Evolutionary conservation across 768 basidiomycete genomes (phyloP).

Genomic region (Pulveroboletus frians): DNA sequence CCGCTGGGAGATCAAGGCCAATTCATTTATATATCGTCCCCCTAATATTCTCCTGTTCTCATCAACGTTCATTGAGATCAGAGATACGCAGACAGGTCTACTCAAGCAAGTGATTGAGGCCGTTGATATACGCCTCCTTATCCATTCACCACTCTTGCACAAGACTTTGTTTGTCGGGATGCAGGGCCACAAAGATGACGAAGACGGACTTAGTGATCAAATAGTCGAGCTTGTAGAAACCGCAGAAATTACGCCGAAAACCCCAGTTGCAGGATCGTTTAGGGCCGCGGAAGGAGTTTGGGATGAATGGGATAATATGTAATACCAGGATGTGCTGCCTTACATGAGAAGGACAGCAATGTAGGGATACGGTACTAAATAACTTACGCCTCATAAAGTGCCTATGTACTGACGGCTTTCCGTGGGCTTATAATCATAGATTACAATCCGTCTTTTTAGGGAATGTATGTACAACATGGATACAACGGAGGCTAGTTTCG

Average conservation of each 20-base stretch:
- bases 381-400: slow-evolving; percentile 14
- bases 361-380: slow-evolving; percentile 3
- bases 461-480: slow-evolving; percentile 11
- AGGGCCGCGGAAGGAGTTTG: slow-evolving; percentile 35
- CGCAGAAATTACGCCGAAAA: slow-evolving; percentile 44
- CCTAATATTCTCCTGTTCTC: slow-evolving; percentile 70
- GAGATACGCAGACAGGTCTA: slow-evolving; percentile 55
- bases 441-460: not conserved
- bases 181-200: slow-evolving; percentile 55
- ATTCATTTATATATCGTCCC: slow-evolving; percentile 55
- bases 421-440: not conserved
- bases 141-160: slow-evolving; percentile 30
- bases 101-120: slow-evolving; percentile 84
- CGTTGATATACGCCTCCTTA: slow-evolving; percentile 59
- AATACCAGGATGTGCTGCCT: not conserved
- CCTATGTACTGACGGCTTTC: not conserved
- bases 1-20: slow-evolving; percentile 73
- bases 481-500: slow-evolving; percentile 1
- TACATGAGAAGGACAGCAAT: not conserved
- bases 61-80: slow-evolving; percentile 68
- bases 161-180: slow-evolving; percentile 59
- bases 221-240: slow-evolving; percentile 70
- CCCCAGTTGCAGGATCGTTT: slow-evolving; percentile 20
- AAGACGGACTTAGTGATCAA: slow-evolving; percentile 53
- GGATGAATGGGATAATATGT: slow-evolving; percentile 80